A percentile compares a stretch with the other conserved stretches of the same genome.
Evolutionary conservation across 345 rosid genomes (phyloP).

Genomic region (Arabis alpina): DNA sequence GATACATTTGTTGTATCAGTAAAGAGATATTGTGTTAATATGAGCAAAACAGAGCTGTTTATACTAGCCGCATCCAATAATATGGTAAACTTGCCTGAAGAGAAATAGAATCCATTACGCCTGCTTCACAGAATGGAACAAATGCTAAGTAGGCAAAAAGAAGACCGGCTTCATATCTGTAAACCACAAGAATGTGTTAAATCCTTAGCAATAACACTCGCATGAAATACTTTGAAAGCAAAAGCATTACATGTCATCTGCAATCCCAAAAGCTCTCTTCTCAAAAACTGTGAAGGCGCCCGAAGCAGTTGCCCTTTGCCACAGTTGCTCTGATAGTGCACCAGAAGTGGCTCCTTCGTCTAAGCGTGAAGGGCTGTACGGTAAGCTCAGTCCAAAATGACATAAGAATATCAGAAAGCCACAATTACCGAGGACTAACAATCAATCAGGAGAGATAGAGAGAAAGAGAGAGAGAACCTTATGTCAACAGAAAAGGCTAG

Average conservation of each 20-base stretch:
- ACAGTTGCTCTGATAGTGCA: slow-evolving; percentile 72
- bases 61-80: background rate
- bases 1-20: slow-evolving; percentile 10
- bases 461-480: slow-evolving; percentile 51
- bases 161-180: slow-evolving; percentile 93
- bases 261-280: slow-evolving; percentile 89
- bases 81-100: slow-evolving; percentile 61
- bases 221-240: slow-evolving; percentile 22
- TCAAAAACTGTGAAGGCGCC: slow-evolving; percentile 76
- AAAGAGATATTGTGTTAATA: background rate
- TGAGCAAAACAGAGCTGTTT: slow-evolving; percentile 22
- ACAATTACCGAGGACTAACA: slow-evolving; percentile 7
- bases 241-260: slow-evolving; percentile 83
- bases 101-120: slow-evolving; percentile 80
- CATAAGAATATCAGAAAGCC: slow-evolving; percentile 13
- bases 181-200: slow-evolving; percentile 35
- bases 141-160: slow-evolving; percentile 93
- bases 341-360: slow-evolving; percentile 54
- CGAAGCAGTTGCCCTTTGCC: slow-evolving; percentile 89
- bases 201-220: slow-evolving; percentile 13
- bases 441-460: slow-evolving; percentile 14
- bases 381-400: slow-evolving; percentile 20
- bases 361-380: slow-evolving; percentile 55
- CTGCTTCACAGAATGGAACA: slow-evolving; percentile 91
- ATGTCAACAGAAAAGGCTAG: slow-evolving; percentile 91